phyloP scores from a whole-genome alignment of 352 stramenopile species.

The Elongisporangium anandrum region DNA sequence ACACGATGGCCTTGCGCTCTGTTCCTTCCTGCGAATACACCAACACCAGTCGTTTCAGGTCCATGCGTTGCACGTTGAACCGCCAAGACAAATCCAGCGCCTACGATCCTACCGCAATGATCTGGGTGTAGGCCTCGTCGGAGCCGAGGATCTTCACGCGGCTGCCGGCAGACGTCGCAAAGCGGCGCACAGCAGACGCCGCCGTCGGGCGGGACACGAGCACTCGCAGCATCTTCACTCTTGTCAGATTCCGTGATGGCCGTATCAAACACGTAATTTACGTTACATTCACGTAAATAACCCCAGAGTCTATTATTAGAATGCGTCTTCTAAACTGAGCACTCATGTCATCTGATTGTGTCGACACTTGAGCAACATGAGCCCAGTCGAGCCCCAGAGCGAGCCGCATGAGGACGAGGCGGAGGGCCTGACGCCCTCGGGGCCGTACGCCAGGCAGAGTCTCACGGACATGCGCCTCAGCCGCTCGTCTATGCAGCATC shows the following conservation, averaged over 20 bases:
- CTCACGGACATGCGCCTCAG: not conserved
- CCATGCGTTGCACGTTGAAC: not conserved
- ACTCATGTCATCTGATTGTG: no score
- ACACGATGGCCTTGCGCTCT: conserved; percentile 74
- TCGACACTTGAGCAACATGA: not conserved
- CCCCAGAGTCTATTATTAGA: not conserved
- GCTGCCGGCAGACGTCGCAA: conserved; percentile 39
- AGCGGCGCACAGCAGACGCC: conserved; percentile 16
- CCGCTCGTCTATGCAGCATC: not conserved
- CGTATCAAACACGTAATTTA: not conserved
- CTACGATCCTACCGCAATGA: conserved; percentile 39
- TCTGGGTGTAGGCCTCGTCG: conserved; percentile 67
- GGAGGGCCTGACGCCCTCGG: not conserved
- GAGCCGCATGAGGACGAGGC: not conserved
- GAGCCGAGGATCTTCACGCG: conserved; percentile 74
- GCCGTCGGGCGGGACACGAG: conserved; percentile 17
- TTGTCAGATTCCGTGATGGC: not conserved
- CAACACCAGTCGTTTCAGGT: not conserved
- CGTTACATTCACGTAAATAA: not conserved
- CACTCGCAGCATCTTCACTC: conserved; percentile 36
- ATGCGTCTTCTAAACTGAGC: not conserved
- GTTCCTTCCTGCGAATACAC: conserved; percentile 34
- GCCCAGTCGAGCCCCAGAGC: no score
- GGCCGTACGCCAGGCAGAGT: not conserved
- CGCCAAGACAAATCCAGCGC: conserved; percentile 2